Conservation (phyloP, 768 basidiomycete species). For the Mycena albidolilacea region DNA sequence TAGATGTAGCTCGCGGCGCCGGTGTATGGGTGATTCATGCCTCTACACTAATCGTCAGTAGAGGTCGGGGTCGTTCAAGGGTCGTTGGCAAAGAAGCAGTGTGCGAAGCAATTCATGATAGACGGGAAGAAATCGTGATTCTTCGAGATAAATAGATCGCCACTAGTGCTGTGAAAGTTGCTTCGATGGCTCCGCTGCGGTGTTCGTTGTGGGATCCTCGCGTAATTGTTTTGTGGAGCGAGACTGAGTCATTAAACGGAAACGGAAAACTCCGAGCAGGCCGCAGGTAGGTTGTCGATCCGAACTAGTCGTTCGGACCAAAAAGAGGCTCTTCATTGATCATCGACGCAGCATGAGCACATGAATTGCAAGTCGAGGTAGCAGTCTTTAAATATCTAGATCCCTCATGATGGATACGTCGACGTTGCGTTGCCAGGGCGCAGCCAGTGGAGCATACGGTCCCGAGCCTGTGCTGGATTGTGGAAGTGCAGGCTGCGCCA, state of each 20-base stretch:
- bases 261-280: not conserved
- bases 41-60: not conserved
- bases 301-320: not conserved
- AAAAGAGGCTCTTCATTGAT: not conserved
- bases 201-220: not conserved
- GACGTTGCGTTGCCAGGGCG: not conserved
- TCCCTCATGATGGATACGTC: too few relatives aligned
- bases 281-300: not conserved
- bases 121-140: constrained; percentile 12
- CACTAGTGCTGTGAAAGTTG: constrained; percentile 5
- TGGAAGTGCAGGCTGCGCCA: not conserved
- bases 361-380: not conserved
- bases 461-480: not conserved
- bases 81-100: not conserved
- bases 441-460: not conserved
- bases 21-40: constrained; percentile 29
- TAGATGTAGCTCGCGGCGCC: constrained; percentile 32
- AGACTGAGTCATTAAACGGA: not conserved
- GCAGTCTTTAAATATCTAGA: too few relatives aligned
- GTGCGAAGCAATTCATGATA: constrained; percentile 10
- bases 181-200: not conserved
- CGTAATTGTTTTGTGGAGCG: not conserved
- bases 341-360: not conserved
- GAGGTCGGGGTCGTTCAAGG: not conserved
- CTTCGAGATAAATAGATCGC: constrained; percentile 12